Evolutionary conservation across 2,329 filamentous ascomycete species (phyloP), one percentile per base, ranked within the genome.

Genomic region (Cladophialophora exuberans): DNA sequence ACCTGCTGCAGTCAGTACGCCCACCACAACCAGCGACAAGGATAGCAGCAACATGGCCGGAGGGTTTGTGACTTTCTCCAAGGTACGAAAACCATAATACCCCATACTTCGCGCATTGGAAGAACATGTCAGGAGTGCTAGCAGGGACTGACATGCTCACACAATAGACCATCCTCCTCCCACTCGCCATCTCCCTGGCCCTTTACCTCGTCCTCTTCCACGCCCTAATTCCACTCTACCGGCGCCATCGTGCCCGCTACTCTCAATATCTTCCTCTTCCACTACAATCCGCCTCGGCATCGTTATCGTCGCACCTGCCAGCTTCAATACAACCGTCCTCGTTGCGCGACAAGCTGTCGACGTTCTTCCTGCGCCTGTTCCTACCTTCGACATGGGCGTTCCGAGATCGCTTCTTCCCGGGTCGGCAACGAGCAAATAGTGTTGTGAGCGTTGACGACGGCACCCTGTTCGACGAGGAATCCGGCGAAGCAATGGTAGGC

Each of bases 181-280:
- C 88, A 28, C 87, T 87, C 49, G 65, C 86, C 66, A 85, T 90
- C 66, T 88, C 88, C 41, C 78, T 90, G 43, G 71, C 82, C 58
- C 74, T 90, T 62, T 92, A 89, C 71, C 71, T 90, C 64, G 54
- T 84, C 54, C 73, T 85, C 53, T 85, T 83, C 52, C 88, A 84
- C 69, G 73, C 85, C 64, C 65, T 89, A 57, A 67, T 89, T 22
- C 88, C 88, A 1, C 67, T 87, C 56, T 88, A 87, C 81, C 85
- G 83, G 43, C 82, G 80, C 53, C 88, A 89, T 70, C 84, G 83
- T 60, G 80, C 80, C 63, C 83, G 87, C 57, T 90, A 90, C 70
- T 81, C 83, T 66, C 85, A 89, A 57, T 91, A 91, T 67, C 81
- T 90, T 1, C 26, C 71, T 66, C 1, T 73, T 70, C 42, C 23